Evolutionary conservation across 108 stramenopile species (phyloP).

Genomic region (Cyclotella atomus): DNA sequence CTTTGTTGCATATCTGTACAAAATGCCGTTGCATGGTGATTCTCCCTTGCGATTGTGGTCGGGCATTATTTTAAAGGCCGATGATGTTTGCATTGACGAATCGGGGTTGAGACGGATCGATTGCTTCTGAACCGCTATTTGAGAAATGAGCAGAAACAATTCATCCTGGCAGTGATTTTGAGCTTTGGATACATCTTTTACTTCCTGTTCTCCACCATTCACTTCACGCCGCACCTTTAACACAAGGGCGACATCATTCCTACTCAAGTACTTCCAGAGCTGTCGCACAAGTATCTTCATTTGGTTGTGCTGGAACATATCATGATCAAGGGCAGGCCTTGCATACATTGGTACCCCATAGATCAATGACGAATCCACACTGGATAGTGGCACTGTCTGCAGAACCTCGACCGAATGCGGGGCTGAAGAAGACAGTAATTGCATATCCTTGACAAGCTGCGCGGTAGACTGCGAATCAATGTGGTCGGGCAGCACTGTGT

Average conservation of each 20-base stretch:
- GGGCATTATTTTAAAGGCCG: conserved; percentile 17
- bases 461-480: conserved; percentile 34
- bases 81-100: neutral
- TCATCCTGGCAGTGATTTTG: conserved; percentile 12
- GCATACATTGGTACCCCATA: conserved; percentile 54
- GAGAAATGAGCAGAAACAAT: conserved; percentile 43
- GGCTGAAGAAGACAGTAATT: conserved; percentile 21
- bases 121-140: conserved; percentile 35
- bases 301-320: conserved; percentile 44
- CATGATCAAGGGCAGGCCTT: conserved; percentile 36
- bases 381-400: conserved; percentile 42
- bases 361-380: conserved; percentile 46
- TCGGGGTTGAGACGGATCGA: neutral
- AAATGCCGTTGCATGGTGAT: conserved; percentile 41
- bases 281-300: conserved; percentile 52
- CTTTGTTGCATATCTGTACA: conserved; percentile 45
- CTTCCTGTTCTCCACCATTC: conserved; percentile 1
- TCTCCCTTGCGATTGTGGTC: conserved; percentile 32
- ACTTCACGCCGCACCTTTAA: too few species aligned
- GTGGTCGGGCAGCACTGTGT: conserved; percentile 34
- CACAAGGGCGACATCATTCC: conserved; percentile 41
- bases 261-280: conserved; percentile 44
- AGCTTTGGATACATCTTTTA: neutral
- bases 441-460: conserved; percentile 43
- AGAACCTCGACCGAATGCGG: conserved; percentile 46